Conservation (phyloP, 139 green algal species). For the Auxenochlorella pyrenoidosa region DNA sequence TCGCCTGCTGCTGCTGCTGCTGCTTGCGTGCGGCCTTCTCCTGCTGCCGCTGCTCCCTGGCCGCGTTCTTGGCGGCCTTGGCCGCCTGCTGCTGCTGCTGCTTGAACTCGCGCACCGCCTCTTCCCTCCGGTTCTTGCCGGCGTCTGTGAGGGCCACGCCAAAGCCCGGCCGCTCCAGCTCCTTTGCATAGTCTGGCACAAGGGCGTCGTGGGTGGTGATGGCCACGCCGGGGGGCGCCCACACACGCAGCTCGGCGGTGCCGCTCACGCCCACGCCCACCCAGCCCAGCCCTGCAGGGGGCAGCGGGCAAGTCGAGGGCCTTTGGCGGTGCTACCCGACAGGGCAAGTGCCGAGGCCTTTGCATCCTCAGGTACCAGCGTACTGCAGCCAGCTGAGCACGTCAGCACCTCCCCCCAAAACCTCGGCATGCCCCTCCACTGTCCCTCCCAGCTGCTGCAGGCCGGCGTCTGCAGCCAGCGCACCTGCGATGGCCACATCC, state of each 20-base stretch:
- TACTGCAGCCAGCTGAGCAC: neutral
- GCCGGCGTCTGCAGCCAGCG: neutral
- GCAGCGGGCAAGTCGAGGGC: neutral
- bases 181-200: constrained; percentile 81
- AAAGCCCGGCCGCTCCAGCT: constrained; percentile 88
- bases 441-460: no score
- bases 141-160: constrained; percentile 50
- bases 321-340: no score
- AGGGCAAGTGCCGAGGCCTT: no score
- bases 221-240: constrained; percentile 78
- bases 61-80: neutral
- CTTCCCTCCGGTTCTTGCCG: constrained; percentile 3
- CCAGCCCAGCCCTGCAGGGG: constrained; percentile 89
- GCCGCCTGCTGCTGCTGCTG: neutral
- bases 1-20: neutral
- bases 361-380: no score
- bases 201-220: constrained; percentile 89
- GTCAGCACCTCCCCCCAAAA: neutral
- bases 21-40: neutral
- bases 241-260: constrained; percentile 79
- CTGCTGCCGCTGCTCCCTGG: neutral
- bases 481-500: constrained; percentile 72
- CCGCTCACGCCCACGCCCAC: constrained; percentile 84
- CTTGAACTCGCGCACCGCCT: neutral
- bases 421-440: neutral